Evolutionary conservation across 2,329 filamentous ascomycete species (phyloP).

Genomic region (Calonectria ilicicola): DNA sequence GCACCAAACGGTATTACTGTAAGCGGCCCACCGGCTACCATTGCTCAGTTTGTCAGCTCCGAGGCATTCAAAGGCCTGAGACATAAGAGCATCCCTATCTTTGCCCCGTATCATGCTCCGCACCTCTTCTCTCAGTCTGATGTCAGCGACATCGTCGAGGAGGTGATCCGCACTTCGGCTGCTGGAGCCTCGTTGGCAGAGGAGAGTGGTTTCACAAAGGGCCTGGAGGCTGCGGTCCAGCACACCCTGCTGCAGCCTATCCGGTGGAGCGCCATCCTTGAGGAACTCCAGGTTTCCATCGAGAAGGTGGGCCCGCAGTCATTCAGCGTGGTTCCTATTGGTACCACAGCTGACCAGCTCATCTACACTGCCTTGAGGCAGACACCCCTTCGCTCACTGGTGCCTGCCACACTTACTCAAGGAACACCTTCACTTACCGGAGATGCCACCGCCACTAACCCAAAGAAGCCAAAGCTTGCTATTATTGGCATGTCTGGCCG

Average conservation of each 20-base stretch:
- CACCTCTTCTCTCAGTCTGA: constrained; percentile 33
- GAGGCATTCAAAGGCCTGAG: constrained; percentile 15
- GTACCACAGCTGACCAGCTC: constrained; percentile 30
- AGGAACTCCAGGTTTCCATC: constrained; percentile 5
- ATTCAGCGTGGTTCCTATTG: constrained; percentile 23
- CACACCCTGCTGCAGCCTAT: constrained; percentile 29
- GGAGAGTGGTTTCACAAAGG: constrained; percentile 25
- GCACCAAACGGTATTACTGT: constrained; percentile 32
- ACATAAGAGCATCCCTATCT: constrained; percentile 30
- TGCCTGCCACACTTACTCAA: not conserved
- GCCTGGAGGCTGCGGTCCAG: constrained; percentile 28
- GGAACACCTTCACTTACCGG: not conserved
- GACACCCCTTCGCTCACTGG: constrained; percentile 22
- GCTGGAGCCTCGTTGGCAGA: constrained; percentile 22
- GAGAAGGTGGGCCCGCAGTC: constrained; percentile 1
- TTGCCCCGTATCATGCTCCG: constrained; percentile 34
- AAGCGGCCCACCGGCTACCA: constrained; percentile 31
- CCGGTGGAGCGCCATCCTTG: constrained; percentile 29
- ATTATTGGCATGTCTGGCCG: constrained; percentile 76
- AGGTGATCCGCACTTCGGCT: constrained; percentile 7
- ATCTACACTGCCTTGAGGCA: constrained; percentile 38
- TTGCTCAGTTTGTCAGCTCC: constrained; percentile 21
- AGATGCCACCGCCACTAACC: not conserved
- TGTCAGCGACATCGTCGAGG: constrained; percentile 14
- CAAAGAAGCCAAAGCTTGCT: constrained; percentile 50